These are phyloP conservation scores for Porcisia hertigi DNA, from an alignment of 208 protist genomes.

Conservation along the genomic window DNA sequence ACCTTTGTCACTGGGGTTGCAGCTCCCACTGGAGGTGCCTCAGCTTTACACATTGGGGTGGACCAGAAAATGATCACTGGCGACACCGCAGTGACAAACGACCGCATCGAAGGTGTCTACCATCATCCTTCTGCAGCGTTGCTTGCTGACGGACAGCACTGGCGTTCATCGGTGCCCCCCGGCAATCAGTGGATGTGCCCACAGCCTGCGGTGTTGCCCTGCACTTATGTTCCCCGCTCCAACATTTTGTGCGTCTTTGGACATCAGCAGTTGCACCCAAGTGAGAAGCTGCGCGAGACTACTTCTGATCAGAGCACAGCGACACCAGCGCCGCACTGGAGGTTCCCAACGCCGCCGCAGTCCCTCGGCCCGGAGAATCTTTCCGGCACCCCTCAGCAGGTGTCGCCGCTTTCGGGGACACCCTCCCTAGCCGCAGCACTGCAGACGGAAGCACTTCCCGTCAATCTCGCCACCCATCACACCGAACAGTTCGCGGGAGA, in stretches of 20 bases:
- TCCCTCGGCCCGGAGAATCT: background rate
- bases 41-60: background rate
- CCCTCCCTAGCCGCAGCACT: too few relatives aligned
- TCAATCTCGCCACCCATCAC: constrained; percentile 21
- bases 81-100: background rate
- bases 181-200: constrained; percentile 14
- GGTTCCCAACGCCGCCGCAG: constrained; percentile 8
- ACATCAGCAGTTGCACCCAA: background rate
- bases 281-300: background rate
- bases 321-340: constrained; percentile 1
- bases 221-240: constrained; percentile 24
- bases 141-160: background rate
- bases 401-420: background rate
- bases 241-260: constrained; percentile 38
- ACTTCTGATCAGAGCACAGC: background rate
- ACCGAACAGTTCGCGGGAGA: constrained; percentile 29
- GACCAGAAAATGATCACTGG: background rate
- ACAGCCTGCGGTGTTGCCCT: background rate
- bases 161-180: constrained; percentile 6
- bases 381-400: background rate
- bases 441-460: too few relatives aligned
- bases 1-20: background rate
- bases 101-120: background rate
- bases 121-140: background rate
- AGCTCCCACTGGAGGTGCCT: background rate